A percentile compares a stretch with the other conserved stretches of the same genome.
phyloP scores from a whole-genome alignment of 768 basidiomycete genomes.

The Termitomyces sp. region DNA sequence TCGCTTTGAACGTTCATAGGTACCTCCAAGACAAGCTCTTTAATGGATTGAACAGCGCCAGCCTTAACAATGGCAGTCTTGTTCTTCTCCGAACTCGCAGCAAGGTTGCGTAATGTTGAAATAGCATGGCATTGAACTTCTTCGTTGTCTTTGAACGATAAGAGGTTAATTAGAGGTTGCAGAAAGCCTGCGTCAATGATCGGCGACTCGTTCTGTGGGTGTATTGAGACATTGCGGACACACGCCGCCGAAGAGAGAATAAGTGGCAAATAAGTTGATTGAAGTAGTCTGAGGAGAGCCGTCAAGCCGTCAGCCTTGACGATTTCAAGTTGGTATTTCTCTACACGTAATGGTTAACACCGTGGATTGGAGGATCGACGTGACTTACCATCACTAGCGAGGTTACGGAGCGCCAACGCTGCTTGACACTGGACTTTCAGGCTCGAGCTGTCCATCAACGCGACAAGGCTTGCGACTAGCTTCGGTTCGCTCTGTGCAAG shows the following conservation, averaged over 20 bases:
- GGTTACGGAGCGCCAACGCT: slow-evolving; percentile 90
- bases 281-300: slow-evolving; percentile 88
- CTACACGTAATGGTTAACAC: slow-evolving; percentile 35
- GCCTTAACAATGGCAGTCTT: slow-evolving; percentile 98
- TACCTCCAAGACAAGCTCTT: slow-evolving; percentile 91
- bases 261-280: slow-evolving; percentile 95
- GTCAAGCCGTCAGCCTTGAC: slow-evolving; percentile 93
- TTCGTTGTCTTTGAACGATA: slow-evolving; percentile 99
- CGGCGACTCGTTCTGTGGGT: slow-evolving; percentile 97
- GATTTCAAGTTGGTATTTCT: slow-evolving; percentile 98
- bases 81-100: slow-evolving; percentile 97
- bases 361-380: neutral
- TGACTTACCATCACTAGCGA: slow-evolving; percentile 88
- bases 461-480: slow-evolving; percentile 88
- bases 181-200: slow-evolving; percentile 99
- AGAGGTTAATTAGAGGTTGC: slow-evolving; percentile 90
- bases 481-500: slow-evolving; percentile 92
- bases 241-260: slow-evolving; percentile 98
- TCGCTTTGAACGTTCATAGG: slow-evolving; percentile 98
- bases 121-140: slow-evolving; percentile 99
- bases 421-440: slow-evolving; percentile 99
- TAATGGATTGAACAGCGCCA: slow-evolving; percentile 94
- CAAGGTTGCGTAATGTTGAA: slow-evolving; percentile 92
- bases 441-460: slow-evolving; percentile 95
- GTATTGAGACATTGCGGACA: slow-evolving; percentile 98